Percentiles rank a stretch among this genome's conserved stretches.
phyloP scores from a whole-genome alignment of 306 rosid genomes.

The Prunus fruticosa region DNA sequence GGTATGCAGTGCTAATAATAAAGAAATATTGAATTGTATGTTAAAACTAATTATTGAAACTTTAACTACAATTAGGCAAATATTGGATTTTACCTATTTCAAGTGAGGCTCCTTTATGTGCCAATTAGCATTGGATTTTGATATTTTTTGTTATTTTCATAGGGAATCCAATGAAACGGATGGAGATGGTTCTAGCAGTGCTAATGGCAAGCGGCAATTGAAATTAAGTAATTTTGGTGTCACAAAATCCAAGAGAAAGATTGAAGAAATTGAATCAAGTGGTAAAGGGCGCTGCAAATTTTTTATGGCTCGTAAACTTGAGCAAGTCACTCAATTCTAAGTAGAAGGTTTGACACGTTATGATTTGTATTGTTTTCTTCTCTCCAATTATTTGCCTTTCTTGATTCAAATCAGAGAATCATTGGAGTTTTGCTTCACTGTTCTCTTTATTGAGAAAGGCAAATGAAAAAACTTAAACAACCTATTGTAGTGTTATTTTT shows the following conservation, averaged over 20 bases:
- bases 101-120: not conserved
- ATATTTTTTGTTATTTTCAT: conserved; percentile 8
- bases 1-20: too few species aligned
- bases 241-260: conserved; percentile 67
- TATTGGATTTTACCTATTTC: not conserved
- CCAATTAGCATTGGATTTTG: conserved; percentile 3
- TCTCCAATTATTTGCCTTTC: not conserved
- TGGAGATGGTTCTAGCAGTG: conserved; percentile 45
- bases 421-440: not conserved
- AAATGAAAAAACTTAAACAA: not conserved
- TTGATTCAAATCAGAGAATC: conserved; percentile 1
- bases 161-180: conserved; percentile 76
- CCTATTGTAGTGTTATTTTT: not conserved
- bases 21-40: too few species aligned
- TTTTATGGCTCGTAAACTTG: conserved; percentile 82
- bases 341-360: not conserved
- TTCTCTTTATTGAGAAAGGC: conserved; percentile 5
- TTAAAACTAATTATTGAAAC: too few species aligned
- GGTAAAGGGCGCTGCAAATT: conserved; percentile 82
- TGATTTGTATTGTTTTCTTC: not conserved
- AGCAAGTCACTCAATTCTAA: conserved; percentile 59
- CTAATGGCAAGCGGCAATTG: conserved; percentile 60
- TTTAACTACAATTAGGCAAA: too few species aligned
- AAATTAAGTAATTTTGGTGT: conserved; percentile 74
- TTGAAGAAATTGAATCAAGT: conserved; percentile 86